These are phyloP conservation scores for Pythium brachiatum DNA, from an alignment of 352 stramenopile genomes.

Conservation along the genomic window DNA sequence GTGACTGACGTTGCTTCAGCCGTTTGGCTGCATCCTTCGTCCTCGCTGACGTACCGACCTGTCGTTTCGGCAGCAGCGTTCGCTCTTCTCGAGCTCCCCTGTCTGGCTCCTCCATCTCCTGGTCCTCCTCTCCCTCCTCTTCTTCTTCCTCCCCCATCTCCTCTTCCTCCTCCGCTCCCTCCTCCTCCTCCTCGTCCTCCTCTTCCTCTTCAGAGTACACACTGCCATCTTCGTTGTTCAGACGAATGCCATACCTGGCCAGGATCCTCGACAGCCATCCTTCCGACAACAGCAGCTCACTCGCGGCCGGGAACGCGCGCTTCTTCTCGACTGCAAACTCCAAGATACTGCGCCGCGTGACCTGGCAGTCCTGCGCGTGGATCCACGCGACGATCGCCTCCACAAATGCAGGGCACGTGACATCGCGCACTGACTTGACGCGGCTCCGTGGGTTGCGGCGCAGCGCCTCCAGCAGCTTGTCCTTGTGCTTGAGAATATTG, in stretches of 20 bases:
- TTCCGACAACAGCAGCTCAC: constrained; percentile 13
- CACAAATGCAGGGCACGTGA: constrained; percentile 11
- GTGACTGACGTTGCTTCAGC: neutral
- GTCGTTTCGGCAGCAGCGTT: neutral
- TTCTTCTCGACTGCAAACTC: constrained; percentile 1
- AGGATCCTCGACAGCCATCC: constrained; percentile 13
- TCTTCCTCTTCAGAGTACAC: neutral
- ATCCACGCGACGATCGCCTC: constrained; percentile 8
- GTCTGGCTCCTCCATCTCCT: neutral
- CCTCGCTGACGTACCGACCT: neutral
- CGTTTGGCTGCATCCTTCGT: neutral
- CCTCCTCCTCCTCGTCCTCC: neutral
- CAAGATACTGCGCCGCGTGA: constrained; percentile 1
- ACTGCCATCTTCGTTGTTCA: neutral
- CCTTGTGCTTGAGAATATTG: constrained; percentile 22
- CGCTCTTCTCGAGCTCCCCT: neutral
- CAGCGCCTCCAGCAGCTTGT: constrained; percentile 12
- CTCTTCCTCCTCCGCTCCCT: neutral
- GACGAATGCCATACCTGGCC: neutral
- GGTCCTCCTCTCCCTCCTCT: neutral
- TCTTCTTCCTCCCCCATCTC: too few species aligned
- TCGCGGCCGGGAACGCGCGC: neutral
- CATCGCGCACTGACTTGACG: constrained; percentile 16
- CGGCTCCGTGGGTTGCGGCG: constrained; percentile 8
- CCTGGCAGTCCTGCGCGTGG: neutral